Percentiles rank a stretch among this genome's conserved stretches.
These are phyloP conservation scores for Friedmanniomyces simplex DNA, from an alignment of 495 filamentous ascomycete genomes.

Conservation along the genomic window DNA sequence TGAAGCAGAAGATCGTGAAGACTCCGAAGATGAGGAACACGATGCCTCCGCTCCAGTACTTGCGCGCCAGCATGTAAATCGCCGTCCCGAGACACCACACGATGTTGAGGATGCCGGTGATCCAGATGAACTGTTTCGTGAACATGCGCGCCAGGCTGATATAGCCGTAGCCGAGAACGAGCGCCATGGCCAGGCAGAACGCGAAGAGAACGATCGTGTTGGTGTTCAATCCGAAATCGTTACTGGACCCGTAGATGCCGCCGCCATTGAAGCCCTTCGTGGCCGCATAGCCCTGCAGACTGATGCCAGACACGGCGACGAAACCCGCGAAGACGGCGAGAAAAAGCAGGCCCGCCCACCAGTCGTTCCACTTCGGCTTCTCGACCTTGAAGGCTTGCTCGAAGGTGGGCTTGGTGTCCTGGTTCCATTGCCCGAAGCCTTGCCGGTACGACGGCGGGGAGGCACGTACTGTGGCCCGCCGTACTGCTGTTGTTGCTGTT, in stretches of 20 bases:
- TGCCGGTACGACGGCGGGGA: slow-evolving; percentile 13
- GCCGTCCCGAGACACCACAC: slow-evolving; percentile 57
- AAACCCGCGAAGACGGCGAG: slow-evolving; percentile 65
- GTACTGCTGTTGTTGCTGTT: slow-evolving; percentile 1
- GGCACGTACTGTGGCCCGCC: slow-evolving; percentile 8
- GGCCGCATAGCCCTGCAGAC: slow-evolving; percentile 63
- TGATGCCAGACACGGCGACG: slow-evolving; percentile 62
- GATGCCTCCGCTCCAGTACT: slow-evolving; percentile 72
- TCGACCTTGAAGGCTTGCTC: slow-evolving; percentile 71
- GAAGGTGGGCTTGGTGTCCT: slow-evolving; percentile 48
- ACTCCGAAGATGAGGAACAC: slow-evolving; percentile 74
- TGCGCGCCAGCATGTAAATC: slow-evolving; percentile 53
- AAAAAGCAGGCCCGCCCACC: slow-evolving; percentile 78
- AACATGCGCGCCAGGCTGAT: slow-evolving; percentile 67
- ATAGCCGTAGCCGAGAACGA: slow-evolving; percentile 65
- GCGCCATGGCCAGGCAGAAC: slow-evolving; percentile 61
- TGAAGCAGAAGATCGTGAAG: slow-evolving; percentile 69
- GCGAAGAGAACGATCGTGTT: slow-evolving; percentile 79
- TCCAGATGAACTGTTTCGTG: slow-evolving; percentile 50
- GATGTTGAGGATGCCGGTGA: slow-evolving; percentile 62
- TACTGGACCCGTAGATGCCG: slow-evolving; percentile 58
- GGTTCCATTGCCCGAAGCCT: slow-evolving; percentile 3
- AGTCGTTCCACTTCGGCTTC: slow-evolving; percentile 75
- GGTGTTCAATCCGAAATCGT: slow-evolving; percentile 60
- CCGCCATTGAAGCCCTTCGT: slow-evolving; percentile 58